Evolutionary conservation across 495 filamentous ascomycete genomes (phyloP).

Genomic region (Penicillium angulare): DNA sequence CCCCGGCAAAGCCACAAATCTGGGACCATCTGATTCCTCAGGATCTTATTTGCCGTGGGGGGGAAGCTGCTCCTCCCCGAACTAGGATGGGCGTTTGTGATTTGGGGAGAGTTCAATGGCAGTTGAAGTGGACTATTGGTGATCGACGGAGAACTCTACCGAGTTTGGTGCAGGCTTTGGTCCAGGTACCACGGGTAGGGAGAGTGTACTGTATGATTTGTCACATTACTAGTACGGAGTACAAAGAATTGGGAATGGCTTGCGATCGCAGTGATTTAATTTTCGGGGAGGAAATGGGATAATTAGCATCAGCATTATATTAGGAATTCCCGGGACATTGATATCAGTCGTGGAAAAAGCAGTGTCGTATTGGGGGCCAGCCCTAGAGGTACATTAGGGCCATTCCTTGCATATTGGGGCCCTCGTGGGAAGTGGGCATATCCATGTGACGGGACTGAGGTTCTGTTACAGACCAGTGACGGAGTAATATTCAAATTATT

Average conservation of each 20-base stretch:
- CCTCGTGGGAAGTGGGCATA: not conserved
- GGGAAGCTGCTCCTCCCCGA: not conserved
- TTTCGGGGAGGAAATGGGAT: not conserved
- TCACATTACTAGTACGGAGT: not conserved
- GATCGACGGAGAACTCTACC: conserved; percentile 2
- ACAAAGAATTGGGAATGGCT: not conserved
- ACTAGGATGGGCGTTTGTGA: not conserved
- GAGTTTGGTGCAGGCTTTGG: not conserved
- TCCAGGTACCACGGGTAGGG: not conserved
- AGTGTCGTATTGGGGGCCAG: not conserved
- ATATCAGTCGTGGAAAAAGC: no score
- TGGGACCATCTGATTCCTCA: not conserved
- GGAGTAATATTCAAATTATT: no score
- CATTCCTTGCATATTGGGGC: not conserved
- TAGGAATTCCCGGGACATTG: no score
- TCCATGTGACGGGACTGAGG: conserved; percentile 4
- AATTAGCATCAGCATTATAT: not conserved
- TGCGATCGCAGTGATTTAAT: not conserved
- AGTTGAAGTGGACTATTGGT: not conserved
- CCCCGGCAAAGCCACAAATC: not conserved
- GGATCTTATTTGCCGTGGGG: not conserved
- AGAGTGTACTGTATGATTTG: not conserved
- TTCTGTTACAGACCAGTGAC: not conserved
- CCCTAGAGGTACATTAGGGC: not conserved
- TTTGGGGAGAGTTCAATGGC: not conserved